Percentiles rank a stretch among this genome's conserved stretches.
Evolutionary conservation across 176 grass and related monocot species (phyloP).

Genomic region (Juncus inflexus): DNA sequence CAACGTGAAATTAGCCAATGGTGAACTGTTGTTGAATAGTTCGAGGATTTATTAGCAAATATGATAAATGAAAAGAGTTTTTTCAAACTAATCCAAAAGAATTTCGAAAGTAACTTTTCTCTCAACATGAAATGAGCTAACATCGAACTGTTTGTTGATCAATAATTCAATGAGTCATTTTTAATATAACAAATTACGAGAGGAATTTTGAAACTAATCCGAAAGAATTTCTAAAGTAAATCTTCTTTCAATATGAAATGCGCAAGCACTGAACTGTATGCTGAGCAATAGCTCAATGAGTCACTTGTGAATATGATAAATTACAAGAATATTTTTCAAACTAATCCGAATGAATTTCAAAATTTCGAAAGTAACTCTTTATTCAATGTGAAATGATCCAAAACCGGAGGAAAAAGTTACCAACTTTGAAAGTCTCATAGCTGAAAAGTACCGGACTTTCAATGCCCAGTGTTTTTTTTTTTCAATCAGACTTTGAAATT

Average conservation of each 20-base stretch:
- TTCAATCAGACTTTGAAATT: too few relatives aligned
- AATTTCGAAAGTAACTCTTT: too few relatives aligned
- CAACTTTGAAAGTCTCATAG: too few relatives aligned
- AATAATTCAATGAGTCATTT: not conserved
- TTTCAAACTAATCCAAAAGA: too few relatives aligned
- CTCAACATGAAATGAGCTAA: conserved; percentile 81
- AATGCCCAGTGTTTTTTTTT: too few relatives aligned
- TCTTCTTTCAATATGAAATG: conserved; percentile 83
- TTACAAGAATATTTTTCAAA: too few relatives aligned
- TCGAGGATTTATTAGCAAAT: not conserved
- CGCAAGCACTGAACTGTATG: conserved; percentile 63
- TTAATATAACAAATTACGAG: not conserved
- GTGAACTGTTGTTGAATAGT: conserved; percentile 23
- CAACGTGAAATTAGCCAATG: conserved; percentile 75
- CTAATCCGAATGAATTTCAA: too few relatives aligned
- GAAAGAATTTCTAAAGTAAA: not conserved
- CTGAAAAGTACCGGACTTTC: too few relatives aligned
- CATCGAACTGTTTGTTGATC: conserved; percentile 42
- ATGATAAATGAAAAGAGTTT: not conserved
- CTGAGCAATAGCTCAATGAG: too few relatives aligned
- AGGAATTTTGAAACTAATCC: not conserved
- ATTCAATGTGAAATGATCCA: too few relatives aligned
- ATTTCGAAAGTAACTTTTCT: conserved; percentile 63
- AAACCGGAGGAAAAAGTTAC: too few relatives aligned
- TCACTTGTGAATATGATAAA: too few relatives aligned